phyloP scores from a whole-genome alignment of 2,329 filamentous ascomycete genomes.

The Ophiostoma tasmaniense region DNA sequence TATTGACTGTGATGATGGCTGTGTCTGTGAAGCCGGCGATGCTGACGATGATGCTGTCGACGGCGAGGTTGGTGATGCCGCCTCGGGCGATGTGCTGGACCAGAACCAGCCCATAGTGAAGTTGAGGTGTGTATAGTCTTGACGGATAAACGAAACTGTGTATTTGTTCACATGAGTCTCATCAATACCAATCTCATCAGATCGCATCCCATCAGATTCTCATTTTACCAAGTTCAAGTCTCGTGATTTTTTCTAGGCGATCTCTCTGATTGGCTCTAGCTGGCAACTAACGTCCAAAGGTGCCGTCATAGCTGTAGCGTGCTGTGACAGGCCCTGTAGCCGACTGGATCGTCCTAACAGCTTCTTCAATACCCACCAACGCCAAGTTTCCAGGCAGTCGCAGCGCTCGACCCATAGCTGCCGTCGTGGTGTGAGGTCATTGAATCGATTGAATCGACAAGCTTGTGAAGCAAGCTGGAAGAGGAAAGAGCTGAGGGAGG shows the following conservation, averaged over 20 bases:
- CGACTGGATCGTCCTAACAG: neutral
- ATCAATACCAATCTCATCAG: no score
- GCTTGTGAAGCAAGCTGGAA: neutral
- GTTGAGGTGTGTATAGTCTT: neutral
- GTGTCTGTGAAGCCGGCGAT: slow-evolving; percentile 11
- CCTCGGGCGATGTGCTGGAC: slow-evolving; percentile 34
- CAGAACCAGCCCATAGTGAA: slow-evolving; percentile 55
- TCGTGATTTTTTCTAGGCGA: neutral
- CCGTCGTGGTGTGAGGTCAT: slow-evolving; percentile 13
- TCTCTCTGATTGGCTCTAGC: neutral
- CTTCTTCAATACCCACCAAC: neutral
- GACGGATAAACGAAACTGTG: neutral
- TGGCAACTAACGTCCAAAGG: neutral
- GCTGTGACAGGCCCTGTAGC: neutral
- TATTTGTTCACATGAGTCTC: neutral
- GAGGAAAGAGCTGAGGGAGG: neutral
- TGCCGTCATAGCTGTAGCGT: neutral
- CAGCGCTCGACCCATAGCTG: neutral
- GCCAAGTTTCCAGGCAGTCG: neutral
- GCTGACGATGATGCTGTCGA: slow-evolving; percentile 11
- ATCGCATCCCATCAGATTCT: neutral
- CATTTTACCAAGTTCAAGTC: neutral
- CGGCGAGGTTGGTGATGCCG: slow-evolving; percentile 8
- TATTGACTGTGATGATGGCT: slow-evolving; percentile 6
- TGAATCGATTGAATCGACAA: slow-evolving; percentile 3